These are phyloP conservation scores for Agapanthus africanus DNA, from an alignment of 106 monocot species.

Conservation along the genomic window DNA sequence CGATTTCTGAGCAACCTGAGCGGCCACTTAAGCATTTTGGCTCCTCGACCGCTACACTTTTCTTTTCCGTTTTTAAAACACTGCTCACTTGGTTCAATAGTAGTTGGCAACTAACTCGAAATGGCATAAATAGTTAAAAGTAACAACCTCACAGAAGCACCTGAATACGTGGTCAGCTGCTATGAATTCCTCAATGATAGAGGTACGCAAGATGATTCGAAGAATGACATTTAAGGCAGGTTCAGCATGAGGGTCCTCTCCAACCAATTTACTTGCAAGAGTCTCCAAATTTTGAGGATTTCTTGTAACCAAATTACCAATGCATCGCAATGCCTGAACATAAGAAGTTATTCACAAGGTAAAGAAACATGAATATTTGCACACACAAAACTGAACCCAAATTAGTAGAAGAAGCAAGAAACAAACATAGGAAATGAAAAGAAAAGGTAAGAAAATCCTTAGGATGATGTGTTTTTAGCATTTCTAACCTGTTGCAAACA, in stretches of 20 bases:
- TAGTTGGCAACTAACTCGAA: neutral
- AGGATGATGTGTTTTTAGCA: neutral
- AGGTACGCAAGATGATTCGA: slow-evolving; percentile 60
- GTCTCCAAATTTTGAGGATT: slow-evolving; percentile 67
- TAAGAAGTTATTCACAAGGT: neutral
- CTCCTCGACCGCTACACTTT: no score
- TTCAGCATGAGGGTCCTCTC: slow-evolving; percentile 86
- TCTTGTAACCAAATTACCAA: slow-evolving; percentile 74
- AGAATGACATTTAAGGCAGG: slow-evolving; percentile 87
- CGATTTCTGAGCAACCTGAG: no score
- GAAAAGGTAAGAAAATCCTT: neutral
- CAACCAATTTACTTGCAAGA: slow-evolving; percentile 66
- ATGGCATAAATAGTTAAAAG: neutral
- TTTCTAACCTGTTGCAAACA: neutral
- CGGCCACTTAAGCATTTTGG: no score
- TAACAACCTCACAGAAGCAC: slow-evolving; percentile 91
- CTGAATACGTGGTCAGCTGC: slow-evolving; percentile 84
- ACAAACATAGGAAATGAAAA: no score
- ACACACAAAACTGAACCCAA: neutral
- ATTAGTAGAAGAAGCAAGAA: neutral
- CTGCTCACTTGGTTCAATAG: no score
- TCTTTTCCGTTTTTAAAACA: no score
- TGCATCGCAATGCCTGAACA: slow-evolving; percentile 77
- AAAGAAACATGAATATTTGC: neutral
- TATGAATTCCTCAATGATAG: slow-evolving; percentile 66